Conservation (phyloP, 2,329 filamentous ascomycete species). For the Gaeumannomyces tritici region DNA sequence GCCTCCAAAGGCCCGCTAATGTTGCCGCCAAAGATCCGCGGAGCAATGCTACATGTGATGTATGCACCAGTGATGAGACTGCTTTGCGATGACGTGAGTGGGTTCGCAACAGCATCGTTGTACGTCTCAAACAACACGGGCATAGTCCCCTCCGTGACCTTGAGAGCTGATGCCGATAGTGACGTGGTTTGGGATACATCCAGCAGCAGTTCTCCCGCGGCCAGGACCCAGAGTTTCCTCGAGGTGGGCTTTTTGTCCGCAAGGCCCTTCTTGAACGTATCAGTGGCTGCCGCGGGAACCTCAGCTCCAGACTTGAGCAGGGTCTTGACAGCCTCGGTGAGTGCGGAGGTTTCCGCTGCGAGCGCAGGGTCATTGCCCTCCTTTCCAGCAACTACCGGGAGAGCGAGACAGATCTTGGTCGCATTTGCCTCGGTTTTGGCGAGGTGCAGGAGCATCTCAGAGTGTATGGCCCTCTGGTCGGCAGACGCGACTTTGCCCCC, state of each 20-base stretch:
- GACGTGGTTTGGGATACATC: not conserved
- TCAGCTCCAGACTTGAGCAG: conserved; percentile 51
- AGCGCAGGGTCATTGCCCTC: conserved; percentile 84
- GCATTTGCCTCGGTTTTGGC: conserved; percentile 52
- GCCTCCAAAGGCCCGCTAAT: conserved; percentile 36
- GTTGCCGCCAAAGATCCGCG: conserved; percentile 42
- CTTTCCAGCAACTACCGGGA: conserved; percentile 64
- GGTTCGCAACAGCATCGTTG: conserved; percentile 69
- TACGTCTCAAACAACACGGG: conserved; percentile 58
- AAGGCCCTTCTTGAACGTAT: conserved; percentile 71
- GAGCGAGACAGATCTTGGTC: conserved; percentile 53
- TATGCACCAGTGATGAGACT: conserved; percentile 75
- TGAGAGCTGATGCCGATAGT: conserved; percentile 10
- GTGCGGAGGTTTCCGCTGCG: conserved; percentile 61
- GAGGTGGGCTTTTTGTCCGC: conserved; percentile 74
- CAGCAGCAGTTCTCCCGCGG: conserved; percentile 56
- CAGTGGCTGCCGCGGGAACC: conserved; percentile 56
- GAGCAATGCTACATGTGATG: conserved; percentile 57
- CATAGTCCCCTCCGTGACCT: conserved; percentile 43
- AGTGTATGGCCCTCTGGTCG: conserved; percentile 76
- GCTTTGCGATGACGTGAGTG: conserved; percentile 68
- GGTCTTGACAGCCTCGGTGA: conserved; percentile 55
- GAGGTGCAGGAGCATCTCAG: conserved; percentile 65
- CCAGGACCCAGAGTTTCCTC: conserved; percentile 72
- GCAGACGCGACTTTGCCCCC: conserved; percentile 72